Evolutionary conservation across 129 eudicot species (phyloP), one percentile per base, ranked within the genome.

Genomic region (Dittrichia graveolens): DNA sequence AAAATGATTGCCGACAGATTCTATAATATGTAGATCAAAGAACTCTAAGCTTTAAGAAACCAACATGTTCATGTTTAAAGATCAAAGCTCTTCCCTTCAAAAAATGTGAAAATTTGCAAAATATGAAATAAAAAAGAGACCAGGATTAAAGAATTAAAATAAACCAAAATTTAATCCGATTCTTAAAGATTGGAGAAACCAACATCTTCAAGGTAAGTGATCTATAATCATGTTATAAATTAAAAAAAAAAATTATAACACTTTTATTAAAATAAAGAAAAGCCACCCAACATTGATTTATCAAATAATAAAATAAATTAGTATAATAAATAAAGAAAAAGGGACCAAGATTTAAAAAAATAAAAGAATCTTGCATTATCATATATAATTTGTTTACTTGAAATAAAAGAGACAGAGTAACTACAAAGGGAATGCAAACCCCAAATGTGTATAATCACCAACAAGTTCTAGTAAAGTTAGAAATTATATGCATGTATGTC

Each of bases 291-390:
- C 78, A 72, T 82, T 74, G 78, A 71, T 59, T 48, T 65, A 66
- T 55, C 34, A 16, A 18, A 37, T 24, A 41, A 74, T 49, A 8
- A 53, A 31, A 18, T 15, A 38, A 53, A 54, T 15, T 73, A 52
- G 41, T 66, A 62, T 38, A 81, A 45, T 64, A 78, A 79, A 46
- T 66, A 72, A 78, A 66, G 61, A 74, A 46, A 52, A 61, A 61
- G 72, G 63, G 72, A 71, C 59, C 79, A 57, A 65, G 67, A 79
- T 65, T 31, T 48, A 59, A 75, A 69, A 61, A 75, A 70, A 57
- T 55, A 64, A 63, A 59, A 77, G 96, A 76, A 87, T 81, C 81
- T 81, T 83, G 80, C 61, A 85, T 74, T 85, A 78, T 92, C 91
- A 87, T 85, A 80, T 71, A 80, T 62, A 67, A 75, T 75, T 42